A percentile compares a stretch with the other conserved stretches of the same genome.
Evolutionary conservation across 1,284 basidiomycete genomes (phyloP).

Genomic region (Moesziomyces globuligerus): DNA sequence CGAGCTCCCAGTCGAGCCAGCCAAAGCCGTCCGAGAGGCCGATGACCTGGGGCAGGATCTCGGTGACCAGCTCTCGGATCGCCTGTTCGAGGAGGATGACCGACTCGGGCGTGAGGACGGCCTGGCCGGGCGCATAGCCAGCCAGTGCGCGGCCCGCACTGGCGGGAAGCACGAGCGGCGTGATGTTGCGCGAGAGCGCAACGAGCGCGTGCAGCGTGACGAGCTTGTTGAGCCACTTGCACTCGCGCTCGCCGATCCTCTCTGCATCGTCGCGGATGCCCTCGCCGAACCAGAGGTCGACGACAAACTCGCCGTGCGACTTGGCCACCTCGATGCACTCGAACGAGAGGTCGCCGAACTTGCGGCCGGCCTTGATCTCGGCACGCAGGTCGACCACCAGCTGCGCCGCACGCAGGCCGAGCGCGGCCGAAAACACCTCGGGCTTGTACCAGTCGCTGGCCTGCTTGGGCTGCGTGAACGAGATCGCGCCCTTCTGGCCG

Average conservation of each 20-base stretch:
- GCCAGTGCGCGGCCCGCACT: constrained; percentile 73
- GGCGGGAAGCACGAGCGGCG: constrained; percentile 72
- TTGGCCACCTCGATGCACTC: constrained; percentile 63
- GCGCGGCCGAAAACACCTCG: constrained; percentile 49
- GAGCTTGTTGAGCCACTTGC: constrained; percentile 52
- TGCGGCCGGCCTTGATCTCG: constrained; percentile 48
- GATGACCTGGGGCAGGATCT: constrained; percentile 76
- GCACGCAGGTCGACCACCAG: constrained; percentile 55
- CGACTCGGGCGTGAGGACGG: constrained; percentile 68
- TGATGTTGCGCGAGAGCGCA: constrained; percentile 54
- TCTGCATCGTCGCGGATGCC: constrained; percentile 46
- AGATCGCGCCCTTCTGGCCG: constrained; percentile 29
- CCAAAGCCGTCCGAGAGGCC: constrained; percentile 80
- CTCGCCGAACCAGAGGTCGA: constrained; percentile 61
- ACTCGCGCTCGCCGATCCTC: constrained; percentile 33
- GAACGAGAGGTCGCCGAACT: constrained; percentile 53
- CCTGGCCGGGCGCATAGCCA: constrained; percentile 73
- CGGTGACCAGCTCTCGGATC: constrained; percentile 71
- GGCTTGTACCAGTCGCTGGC: constrained; percentile 53
- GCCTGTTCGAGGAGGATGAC: constrained; percentile 73
- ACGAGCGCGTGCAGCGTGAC: constrained; percentile 54
- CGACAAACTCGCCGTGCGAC: constrained; percentile 58
- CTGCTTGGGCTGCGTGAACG: constrained; percentile 40
- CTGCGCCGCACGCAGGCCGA: constrained; percentile 55
- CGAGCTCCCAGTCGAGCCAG: constrained; percentile 80